These are phyloP conservation scores for Cyclotella kingstonii DNA, from an alignment of 108 stramenopile genomes.

Conservation along the genomic window DNA sequence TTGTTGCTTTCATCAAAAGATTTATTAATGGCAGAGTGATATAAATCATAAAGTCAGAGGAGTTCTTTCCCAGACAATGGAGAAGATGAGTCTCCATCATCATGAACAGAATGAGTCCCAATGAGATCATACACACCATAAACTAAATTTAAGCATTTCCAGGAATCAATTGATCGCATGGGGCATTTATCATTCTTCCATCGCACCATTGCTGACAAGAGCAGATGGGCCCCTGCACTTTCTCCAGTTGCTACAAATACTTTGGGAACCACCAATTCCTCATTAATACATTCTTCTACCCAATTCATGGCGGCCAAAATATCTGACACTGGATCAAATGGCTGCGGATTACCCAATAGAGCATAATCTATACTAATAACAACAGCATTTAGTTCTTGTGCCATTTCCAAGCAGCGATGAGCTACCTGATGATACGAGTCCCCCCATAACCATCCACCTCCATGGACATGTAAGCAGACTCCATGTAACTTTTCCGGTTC, in stretches of 20 bases:
- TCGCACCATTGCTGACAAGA: constrained; percentile 36
- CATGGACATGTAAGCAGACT: constrained; percentile 43
- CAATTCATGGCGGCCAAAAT: constrained; percentile 27
- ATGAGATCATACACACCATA: constrained; percentile 39
- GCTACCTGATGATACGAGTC: constrained; percentile 44
- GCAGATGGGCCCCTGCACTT: constrained; percentile 44
- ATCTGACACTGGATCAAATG: constrained; percentile 43
- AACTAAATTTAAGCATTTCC: constrained; percentile 41
- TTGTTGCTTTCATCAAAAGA: not conserved
- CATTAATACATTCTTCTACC: constrained; percentile 27
- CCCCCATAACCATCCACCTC: constrained; percentile 45
- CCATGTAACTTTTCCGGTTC: constrained; percentile 18
- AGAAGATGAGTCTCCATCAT: constrained; percentile 27
- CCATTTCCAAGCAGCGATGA: constrained; percentile 47
- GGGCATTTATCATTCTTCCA: constrained; percentile 17
- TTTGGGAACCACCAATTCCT: constrained; percentile 18
- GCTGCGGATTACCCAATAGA: not conserved
- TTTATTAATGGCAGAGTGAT: constrained; percentile 3
- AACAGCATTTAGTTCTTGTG: constrained; percentile 21
- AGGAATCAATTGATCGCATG: not conserved
- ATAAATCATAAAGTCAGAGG: constrained; percentile 32
- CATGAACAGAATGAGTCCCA: constrained; percentile 23
- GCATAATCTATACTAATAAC: constrained; percentile 44
- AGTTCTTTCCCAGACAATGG: constrained; percentile 38
- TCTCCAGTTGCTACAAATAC: constrained; percentile 40